These are phyloP conservation scores for Pichia sp. DNA, from an alignment of 1,139 yeast species.

Conservation along the genomic window DNA sequence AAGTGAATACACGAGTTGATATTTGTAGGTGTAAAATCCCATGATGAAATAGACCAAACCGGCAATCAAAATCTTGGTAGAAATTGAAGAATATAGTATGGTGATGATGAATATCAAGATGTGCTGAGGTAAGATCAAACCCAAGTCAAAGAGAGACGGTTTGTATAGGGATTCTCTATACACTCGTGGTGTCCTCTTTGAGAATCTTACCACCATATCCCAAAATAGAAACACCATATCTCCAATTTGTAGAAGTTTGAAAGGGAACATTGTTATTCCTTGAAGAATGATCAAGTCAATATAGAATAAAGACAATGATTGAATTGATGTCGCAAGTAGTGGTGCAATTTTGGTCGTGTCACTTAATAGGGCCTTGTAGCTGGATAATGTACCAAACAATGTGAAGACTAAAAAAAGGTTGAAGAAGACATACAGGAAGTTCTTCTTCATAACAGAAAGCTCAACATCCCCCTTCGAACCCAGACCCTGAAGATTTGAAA, in stretches of 20 bases:
- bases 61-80: slow-evolving; percentile 58
- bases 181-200: slow-evolving; percentile 47
- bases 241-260: slow-evolving; percentile 54
- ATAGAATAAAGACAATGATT: slow-evolving; percentile 67
- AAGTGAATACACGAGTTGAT: slow-evolving; percentile 57
- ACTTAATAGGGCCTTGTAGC: slow-evolving; percentile 57
- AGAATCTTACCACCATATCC: slow-evolving; percentile 36
- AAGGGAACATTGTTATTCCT: slow-evolving; percentile 81
- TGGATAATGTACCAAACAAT: slow-evolving; percentile 66
- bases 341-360: slow-evolving; percentile 79
- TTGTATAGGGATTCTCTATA: slow-evolving; percentile 44
- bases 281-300: slow-evolving; percentile 77
- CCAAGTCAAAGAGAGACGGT: slow-evolving; percentile 61
- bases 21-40: slow-evolving; percentile 60
- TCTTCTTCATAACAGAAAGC: slow-evolving; percentile 68
- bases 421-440: slow-evolving; percentile 77
- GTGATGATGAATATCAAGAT: slow-evolving; percentile 54
- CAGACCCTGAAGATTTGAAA: slow-evolving; percentile 66
- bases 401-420: slow-evolving; percentile 81
- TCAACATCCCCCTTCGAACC: slow-evolving; percentile 79
- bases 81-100: slow-evolving; percentile 54
- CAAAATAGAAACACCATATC: slow-evolving; percentile 38
- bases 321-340: slow-evolving; percentile 64
- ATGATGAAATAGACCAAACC: slow-evolving; percentile 55
- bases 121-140: slow-evolving; percentile 60